Evolutionary conservation across 345 rosid species (phyloP).

Genomic region (Eucalyptus globulus): DNA sequence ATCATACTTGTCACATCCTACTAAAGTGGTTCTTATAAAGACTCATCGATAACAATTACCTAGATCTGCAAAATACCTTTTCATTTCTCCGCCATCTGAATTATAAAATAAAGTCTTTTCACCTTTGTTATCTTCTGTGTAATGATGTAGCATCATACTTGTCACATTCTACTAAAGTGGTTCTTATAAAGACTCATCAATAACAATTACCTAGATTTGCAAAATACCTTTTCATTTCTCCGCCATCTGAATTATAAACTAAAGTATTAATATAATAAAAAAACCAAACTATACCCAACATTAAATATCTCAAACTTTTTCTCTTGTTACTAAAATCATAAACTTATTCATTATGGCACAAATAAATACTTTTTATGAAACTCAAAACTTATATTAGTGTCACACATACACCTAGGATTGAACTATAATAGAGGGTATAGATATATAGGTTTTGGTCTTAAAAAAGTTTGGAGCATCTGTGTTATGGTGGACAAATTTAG

Average conservation of each 20-base stretch:
- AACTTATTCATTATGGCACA: too few relatives aligned
- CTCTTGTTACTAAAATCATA: too few relatives aligned
- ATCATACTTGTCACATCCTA: background rate
- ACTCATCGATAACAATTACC: background rate
- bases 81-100: background rate
- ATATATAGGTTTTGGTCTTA: background rate
- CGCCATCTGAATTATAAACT: background rate
- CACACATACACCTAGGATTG: background rate
- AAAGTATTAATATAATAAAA: too few relatives aligned
- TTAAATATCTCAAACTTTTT: too few relatives aligned
- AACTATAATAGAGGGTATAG: background rate
- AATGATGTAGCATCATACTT: background rate
- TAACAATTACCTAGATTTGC: background rate
- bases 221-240: background rate
- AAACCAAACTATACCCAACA: too few relatives aligned
- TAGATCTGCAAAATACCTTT: background rate
- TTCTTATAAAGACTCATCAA: background rate
- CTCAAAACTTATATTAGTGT: background rate
- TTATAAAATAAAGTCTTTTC: background rate
- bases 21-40: background rate
- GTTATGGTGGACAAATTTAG: too few relatives aligned
- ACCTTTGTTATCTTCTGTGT: background rate
- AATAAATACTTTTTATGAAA: too few relatives aligned
- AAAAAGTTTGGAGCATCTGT: too few relatives aligned
- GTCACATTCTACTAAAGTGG: background rate